These are phyloP conservation scores for Pythium chondricola DNA, from an alignment of 352 stramenopile species.

Conservation along the genomic window DNA sequence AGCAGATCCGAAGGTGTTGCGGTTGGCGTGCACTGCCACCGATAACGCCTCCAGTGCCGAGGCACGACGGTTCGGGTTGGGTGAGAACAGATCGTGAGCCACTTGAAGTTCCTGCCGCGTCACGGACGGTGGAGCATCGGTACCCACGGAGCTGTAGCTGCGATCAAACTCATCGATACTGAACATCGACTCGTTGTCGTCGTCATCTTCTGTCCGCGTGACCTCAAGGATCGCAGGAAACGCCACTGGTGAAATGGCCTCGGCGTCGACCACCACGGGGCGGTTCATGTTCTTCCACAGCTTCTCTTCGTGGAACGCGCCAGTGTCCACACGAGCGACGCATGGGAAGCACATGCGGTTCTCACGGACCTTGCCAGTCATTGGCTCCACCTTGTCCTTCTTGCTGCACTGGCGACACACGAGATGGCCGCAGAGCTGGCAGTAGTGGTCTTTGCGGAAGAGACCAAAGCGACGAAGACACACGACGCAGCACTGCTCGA, in stretches of 20 bases:
- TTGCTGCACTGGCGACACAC: slow-evolving; percentile 58
- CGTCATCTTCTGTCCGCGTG: slow-evolving; percentile 5
- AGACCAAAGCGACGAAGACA: slow-evolving; percentile 48
- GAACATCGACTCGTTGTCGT: neutral
- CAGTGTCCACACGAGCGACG: slow-evolving; percentile 45
- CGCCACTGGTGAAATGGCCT: slow-evolving; percentile 14
- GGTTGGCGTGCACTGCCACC: slow-evolving; percentile 27
- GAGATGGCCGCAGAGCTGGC: slow-evolving; percentile 53
- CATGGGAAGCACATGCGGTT: slow-evolving; percentile 59
- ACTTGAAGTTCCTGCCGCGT: slow-evolving; percentile 36
- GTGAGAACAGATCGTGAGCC: slow-evolving; percentile 58
- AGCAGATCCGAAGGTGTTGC: slow-evolving; percentile 22
- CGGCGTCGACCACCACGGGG: slow-evolving; percentile 17
- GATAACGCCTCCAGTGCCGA: slow-evolving; percentile 45
- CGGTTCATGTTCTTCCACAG: slow-evolving; percentile 16
- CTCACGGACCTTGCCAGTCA: slow-evolving; percentile 36
- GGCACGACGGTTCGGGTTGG: slow-evolving; percentile 37
- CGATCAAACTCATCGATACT: slow-evolving; percentile 1
- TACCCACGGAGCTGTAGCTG: slow-evolving; percentile 24
- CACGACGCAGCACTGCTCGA: slow-evolving; percentile 34
- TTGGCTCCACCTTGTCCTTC: slow-evolving; percentile 63
- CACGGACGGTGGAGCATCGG: slow-evolving; percentile 24
- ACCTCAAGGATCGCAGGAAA: slow-evolving; percentile 6
- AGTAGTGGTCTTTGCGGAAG: slow-evolving; percentile 48
- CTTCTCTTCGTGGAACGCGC: slow-evolving; percentile 30